Base-by-base conservation (phyloP, 2,329 filamentous ascomycete genomes). In the Neonectria hederae region DNA sequence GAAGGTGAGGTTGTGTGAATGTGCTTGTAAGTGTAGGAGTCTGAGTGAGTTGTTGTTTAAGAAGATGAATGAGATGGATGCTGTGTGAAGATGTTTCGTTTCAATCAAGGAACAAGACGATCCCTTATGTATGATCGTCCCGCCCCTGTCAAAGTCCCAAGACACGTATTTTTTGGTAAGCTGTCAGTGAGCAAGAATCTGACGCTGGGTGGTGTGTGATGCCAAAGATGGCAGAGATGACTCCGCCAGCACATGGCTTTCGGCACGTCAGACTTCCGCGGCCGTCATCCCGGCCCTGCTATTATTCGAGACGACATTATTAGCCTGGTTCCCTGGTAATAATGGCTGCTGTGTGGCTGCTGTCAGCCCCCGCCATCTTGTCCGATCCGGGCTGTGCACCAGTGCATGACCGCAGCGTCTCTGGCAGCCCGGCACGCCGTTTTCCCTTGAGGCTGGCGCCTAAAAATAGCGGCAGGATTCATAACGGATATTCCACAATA, bases 181-280 rank as follows among this genome's bases (percentile, higher is more conserved):
- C 26, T 11, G 48, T 3, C 48, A 21, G 48, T 19, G 26, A 51
- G 48, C 30, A 51, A 32, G 48, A 32, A 32, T 32, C 28, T 32
- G 5, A 32, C 48, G n/a, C 45, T 28, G 2, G 24, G 14, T 19
- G 45, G 8, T 28, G 24, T 9, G 13, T 48, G 24, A 49, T 19
- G 24, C 45, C 45, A 49, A 49, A 49, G 45, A 49, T 28, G 35
- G 35, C 35, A 19, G 8, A 8, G n/a, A 42, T 42, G 7, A 51
- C 48, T 51, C n/a, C 11, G n/a, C 5, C 28, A 30, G 26, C 48
- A 51, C 32, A 35, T 40, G 51, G 28, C 30, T 35, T 17, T 53
- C 51, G 51, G 51, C 51, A 54, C 4, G 51, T 54, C 51, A 42
- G 51, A 54, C 51, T 54, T 40, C 51, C 51, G 51, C 13, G 14